These are phyloP conservation scores for Kitagawia praeruptora DNA, from an alignment of 129 eudicot species.

Conservation along the genomic window DNA sequence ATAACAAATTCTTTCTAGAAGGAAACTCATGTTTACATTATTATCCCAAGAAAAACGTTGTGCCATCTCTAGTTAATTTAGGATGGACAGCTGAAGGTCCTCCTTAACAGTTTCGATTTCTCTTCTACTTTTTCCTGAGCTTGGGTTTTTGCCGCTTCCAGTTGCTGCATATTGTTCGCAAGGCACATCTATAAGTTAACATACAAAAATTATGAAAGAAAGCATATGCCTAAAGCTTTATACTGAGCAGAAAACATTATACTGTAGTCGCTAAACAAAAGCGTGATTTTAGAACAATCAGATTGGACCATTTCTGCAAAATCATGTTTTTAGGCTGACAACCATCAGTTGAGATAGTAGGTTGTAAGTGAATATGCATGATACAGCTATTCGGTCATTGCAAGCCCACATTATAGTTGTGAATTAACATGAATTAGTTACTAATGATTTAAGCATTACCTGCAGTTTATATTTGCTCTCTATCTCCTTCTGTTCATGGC, in stretches of 20 bases:
- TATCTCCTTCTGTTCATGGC: slow-evolving; percentile 49
- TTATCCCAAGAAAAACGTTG: too few relatives aligned
- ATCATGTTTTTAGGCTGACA: not conserved
- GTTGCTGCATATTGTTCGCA: not conserved
- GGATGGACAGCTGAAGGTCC: not conserved
- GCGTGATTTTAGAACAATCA: not conserved
- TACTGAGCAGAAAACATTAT: not conserved
- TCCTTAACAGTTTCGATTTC: not conserved
- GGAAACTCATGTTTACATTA: too few relatives aligned
- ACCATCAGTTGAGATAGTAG: not conserved
- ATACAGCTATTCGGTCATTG: not conserved
- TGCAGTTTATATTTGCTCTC: slow-evolving; percentile 61
- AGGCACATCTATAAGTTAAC: not conserved
- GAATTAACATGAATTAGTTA: not conserved
- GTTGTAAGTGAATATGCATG: not conserved
- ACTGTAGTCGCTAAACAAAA: not conserved
- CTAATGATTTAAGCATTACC: slow-evolving; percentile 22
- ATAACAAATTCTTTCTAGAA: too few relatives aligned
- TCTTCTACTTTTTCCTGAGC: not conserved
- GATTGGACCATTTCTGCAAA: not conserved
- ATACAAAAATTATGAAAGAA: not conserved
- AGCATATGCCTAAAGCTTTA: not conserved
- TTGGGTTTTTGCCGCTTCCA: not conserved
- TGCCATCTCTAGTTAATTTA: not conserved
- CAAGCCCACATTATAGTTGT: not conserved